Percentiles rank a stretch among this genome's conserved stretches.
Conservation (phyloP, 2,329 filamentous ascomycete species). For the Diaporthe sp. region DNA sequence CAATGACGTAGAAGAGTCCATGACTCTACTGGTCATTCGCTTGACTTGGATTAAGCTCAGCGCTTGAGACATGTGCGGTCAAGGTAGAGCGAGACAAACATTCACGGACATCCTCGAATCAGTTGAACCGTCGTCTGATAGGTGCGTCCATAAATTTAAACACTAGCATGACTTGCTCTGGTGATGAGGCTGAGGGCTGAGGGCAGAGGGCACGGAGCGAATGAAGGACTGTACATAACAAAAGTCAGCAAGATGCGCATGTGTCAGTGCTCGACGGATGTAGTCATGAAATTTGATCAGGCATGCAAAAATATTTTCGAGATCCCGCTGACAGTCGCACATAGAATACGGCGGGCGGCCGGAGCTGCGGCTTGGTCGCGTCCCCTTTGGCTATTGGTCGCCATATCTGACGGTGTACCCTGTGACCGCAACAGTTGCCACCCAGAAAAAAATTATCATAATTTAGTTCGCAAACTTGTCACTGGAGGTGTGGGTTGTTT, state of each 20-base stretch:
- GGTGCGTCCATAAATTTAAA: neutral
- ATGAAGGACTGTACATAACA: too few relatives aligned
- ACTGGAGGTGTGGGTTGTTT: neutral
- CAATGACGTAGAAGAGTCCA: conserved; percentile 17
- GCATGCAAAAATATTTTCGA: neutral
- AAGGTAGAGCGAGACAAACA: neutral
- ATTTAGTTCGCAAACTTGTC: neutral
- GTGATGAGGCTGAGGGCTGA: neutral
- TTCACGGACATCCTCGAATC: neutral
- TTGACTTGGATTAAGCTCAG: conserved; percentile 3
- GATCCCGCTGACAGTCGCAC: too few relatives aligned
- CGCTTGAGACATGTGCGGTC: neutral
- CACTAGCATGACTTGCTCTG: conserved; percentile 2
- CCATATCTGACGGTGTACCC: neutral
- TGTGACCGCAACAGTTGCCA: neutral
- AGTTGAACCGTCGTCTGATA: neutral
- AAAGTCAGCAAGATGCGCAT: neutral
- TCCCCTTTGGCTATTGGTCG: neutral
- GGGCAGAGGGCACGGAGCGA: neutral
- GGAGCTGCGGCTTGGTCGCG: too few relatives aligned
- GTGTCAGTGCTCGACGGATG: neutral
- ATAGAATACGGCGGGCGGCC: neutral
- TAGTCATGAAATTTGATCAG: neutral
- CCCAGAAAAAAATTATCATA: too few relatives aligned
- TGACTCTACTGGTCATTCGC: neutral